Conservation (phyloP, 805 yeast species). For the Dipodascus albidus region DNA sequence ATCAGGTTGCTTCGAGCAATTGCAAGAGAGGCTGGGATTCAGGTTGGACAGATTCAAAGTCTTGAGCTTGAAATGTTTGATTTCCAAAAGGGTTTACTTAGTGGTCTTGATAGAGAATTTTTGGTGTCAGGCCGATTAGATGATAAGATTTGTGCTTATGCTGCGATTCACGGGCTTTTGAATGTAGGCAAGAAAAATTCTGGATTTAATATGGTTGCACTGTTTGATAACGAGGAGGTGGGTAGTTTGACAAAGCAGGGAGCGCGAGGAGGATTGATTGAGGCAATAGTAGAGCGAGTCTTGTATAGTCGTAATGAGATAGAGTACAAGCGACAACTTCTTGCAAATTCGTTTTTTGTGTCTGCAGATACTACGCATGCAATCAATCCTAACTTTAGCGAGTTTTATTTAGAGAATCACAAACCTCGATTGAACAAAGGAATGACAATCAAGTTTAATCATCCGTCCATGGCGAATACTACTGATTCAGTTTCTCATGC, state of each 20-base stretch:
- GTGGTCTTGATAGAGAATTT: slow-evolving; percentile 70
- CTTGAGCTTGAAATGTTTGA: slow-evolving; percentile 73
- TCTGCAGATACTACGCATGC: slow-evolving; percentile 83
- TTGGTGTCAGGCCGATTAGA: slow-evolving; percentile 75
- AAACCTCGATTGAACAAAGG: slow-evolving; percentile 75
- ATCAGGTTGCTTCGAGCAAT: slow-evolving; percentile 56
- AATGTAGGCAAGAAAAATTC: slow-evolving; percentile 27
- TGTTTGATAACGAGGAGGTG: slow-evolving; percentile 76
- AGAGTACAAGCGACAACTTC: background rate
- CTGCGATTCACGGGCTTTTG: slow-evolving; percentile 54
- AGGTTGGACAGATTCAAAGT: slow-evolving; percentile 51
- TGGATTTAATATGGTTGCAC: slow-evolving; percentile 39
- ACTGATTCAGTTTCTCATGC: slow-evolving; percentile 69
- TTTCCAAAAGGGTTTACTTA: slow-evolving; percentile 66
- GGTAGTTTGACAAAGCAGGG: slow-evolving; percentile 77
- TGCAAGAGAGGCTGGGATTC: slow-evolving; percentile 46
- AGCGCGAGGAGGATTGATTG: slow-evolving; percentile 66
- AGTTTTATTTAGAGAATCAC: slow-evolving; percentile 63
- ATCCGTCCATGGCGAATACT: slow-evolving; percentile 67
- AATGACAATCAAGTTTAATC: slow-evolving; percentile 55
- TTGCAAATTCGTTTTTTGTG: slow-evolving; percentile 64
- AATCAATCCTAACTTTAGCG: slow-evolving; percentile 54
- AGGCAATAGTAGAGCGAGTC: slow-evolving; percentile 45
- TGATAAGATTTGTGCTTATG: slow-evolving; percentile 71
- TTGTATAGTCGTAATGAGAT: background rate